Evolutionary conservation across 805 yeast species (phyloP).

Genomic region (Dipodascopsis uninucleata): DNA sequence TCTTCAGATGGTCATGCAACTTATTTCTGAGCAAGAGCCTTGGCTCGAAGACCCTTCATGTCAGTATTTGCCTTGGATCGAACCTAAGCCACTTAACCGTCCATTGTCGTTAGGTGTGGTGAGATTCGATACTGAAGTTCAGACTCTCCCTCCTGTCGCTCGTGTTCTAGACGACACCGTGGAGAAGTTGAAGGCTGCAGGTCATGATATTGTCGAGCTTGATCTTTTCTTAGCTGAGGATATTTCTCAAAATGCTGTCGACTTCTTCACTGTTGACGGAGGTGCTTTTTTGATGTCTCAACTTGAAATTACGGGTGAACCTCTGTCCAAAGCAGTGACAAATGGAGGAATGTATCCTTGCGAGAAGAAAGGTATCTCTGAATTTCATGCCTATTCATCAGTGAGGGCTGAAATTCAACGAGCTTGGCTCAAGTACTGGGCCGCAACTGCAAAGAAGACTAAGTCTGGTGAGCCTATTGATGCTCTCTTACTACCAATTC

Average conservation of each 20-base stretch:
- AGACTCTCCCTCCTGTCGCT: conserved; percentile 56
- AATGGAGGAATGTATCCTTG: conserved; percentile 27
- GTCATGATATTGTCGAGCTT: conserved; percentile 49
- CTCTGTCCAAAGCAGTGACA: conserved; percentile 21
- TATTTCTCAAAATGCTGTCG: conserved; percentile 26
- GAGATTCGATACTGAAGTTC: conserved; percentile 41
- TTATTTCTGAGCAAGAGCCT: conserved; percentile 36
- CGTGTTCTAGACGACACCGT: conserved; percentile 52
- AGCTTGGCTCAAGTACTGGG: conserved; percentile 26
- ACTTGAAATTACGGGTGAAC: conserved; percentile 24
- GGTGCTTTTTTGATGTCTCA: conserved; percentile 21
- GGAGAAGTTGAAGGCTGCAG: conserved; percentile 53
- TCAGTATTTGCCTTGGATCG: conserved; percentile 54
- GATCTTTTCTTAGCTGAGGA: conserved; percentile 20
- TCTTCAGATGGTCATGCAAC: conserved; percentile 62
- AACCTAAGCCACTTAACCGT: conserved; percentile 28
- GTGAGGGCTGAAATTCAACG: conserved; percentile 25
- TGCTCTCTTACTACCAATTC: conserved; percentile 25
- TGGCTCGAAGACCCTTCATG: conserved; percentile 45
- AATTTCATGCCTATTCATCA: conserved; percentile 22
- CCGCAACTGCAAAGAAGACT: conserved; percentile 16
- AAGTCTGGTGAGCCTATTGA: conserved; percentile 25
- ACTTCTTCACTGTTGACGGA: conserved; percentile 24
- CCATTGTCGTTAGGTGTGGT: conserved; percentile 26
- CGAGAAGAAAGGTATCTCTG: conserved; percentile 20